These are phyloP conservation scores for Neophaeococcomyces aloes DNA, from an alignment of 2,329 filamentous ascomycete genomes.

Conservation along the genomic window DNA sequence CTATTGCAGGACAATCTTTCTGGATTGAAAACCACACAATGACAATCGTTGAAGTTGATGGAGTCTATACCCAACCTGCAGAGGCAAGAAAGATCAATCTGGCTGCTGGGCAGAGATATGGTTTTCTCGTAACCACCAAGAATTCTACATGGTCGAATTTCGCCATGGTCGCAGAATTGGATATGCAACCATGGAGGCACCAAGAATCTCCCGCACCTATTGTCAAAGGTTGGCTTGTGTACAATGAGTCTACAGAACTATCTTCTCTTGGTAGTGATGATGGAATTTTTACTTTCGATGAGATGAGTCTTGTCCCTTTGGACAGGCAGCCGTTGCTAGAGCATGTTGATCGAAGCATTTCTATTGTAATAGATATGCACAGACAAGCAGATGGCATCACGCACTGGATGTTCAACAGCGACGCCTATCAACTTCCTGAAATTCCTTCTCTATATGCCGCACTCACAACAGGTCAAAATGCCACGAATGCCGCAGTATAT, in stretches of 20 bases:
- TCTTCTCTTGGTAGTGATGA: too few relatives aligned
- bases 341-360: too few relatives aligned
- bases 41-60: slow-evolving; percentile 62
- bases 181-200: slow-evolving; percentile 67
- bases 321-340: too few relatives aligned
- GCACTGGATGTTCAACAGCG: slow-evolving; percentile 68
- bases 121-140: slow-evolving; percentile 48
- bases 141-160: slow-evolving; percentile 54
- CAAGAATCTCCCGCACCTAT: slow-evolving; percentile 56
- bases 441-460: slow-evolving; percentile 73
- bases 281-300: too few relatives aligned
- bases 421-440: slow-evolving; percentile 63
- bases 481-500: slow-evolving; percentile 52
- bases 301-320: too few relatives aligned
- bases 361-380: too few relatives aligned
- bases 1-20: slow-evolving; percentile 49
- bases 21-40: slow-evolving; percentile 46
- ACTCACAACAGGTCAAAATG: slow-evolving; percentile 47
- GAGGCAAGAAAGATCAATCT: slow-evolving; percentile 56
- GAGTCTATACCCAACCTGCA: slow-evolving; percentile 53
- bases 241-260: too few relatives aligned
- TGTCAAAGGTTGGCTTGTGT: slow-evolving; percentile 45
- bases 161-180: slow-evolving; percentile 54
- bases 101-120: slow-evolving; percentile 54
- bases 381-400: too few relatives aligned